Conservation (phyloP, 2,329 filamentous ascomycete species). For the Fusarium sambucinum region DNA sequence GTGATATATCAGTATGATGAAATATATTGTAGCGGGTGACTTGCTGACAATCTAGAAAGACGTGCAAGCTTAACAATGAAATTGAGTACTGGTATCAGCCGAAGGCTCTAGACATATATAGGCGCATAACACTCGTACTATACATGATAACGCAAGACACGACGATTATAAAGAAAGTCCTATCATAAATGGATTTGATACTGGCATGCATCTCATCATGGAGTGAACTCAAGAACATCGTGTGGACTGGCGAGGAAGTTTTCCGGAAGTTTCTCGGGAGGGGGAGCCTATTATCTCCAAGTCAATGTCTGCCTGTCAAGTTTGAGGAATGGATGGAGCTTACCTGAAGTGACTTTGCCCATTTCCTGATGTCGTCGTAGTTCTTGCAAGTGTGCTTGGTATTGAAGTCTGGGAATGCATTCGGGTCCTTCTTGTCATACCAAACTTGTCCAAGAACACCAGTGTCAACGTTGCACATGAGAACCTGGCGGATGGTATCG, state of each 20-base stretch:
- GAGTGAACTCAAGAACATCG: conserved; percentile 33
- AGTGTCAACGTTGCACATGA: conserved; percentile 73
- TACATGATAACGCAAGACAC: neutral
- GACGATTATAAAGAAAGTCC: neutral
- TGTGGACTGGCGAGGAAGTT: conserved; percentile 32
- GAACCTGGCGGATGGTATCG: conserved; percentile 70
- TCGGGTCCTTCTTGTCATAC: conserved; percentile 60
- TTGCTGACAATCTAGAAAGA: too few species aligned
- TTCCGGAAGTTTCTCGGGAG: conserved; percentile 25
- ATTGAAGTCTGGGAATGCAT: conserved; percentile 72
- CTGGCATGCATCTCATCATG: conserved; percentile 7
- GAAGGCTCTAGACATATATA: neutral
- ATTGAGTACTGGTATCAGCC: neutral
- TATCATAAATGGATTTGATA: neutral
- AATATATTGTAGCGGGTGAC: too few species aligned
- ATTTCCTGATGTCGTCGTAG: conserved; percentile 64
- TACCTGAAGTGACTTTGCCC: conserved; percentile 66
- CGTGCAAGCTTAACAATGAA: too few species aligned
- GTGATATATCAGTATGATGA: too few species aligned
- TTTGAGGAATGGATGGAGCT: neutral
- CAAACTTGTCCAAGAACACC: conserved; percentile 72
- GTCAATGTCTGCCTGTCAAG: neutral
- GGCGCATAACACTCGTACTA: neutral
- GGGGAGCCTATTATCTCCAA: conserved; percentile 30
- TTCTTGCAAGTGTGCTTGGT: conserved; percentile 70